Evolutionary conservation across 805 yeast species (phyloP), one percentile per base, ranked within the genome.

Genomic region (Candida insectalens): DNA sequence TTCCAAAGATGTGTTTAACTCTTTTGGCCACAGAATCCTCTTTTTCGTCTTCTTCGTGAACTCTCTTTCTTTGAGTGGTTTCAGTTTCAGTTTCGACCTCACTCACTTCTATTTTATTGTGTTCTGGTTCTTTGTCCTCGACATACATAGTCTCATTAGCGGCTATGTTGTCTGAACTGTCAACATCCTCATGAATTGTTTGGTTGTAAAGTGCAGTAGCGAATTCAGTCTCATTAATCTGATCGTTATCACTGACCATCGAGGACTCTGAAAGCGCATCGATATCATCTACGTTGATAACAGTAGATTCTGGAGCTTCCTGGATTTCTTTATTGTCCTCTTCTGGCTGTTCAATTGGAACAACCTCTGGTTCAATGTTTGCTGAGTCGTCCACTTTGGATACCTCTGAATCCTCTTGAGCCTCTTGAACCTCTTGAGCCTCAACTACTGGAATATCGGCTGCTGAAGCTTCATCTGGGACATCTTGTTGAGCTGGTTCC

Each of bases 261-360:
- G 55, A 51, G 4, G 57, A 50, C 32, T 54, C 53, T 4, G 55
- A 53, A 14, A 49, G 45, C 7, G 41, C 36, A 3, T 42, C 47
- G 7, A 39, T 29, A 21, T 16, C 19, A 14, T 21, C 32, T n/a
- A n/a, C 32, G 5, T 19, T 21, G 23, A 21, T 12, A 21, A 12
- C 23, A 21, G 23, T 21, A 12, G 12, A 7, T 21, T 21, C 23
- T 21, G 23, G 23, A 12, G 23, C 12, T 7, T 21, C 23, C 23
- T 21, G 23, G 7, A 8, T 12, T 21, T 21, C 10, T 21, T 21
- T 12, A 8, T 21, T 12, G 12, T 7, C 10, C 23, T 21, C 10
- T 21, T 8, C 23, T 12, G 7, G 23, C 23, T 21, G 10, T 7
- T 7, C 12, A 7, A 21, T 12, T 21, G 23, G 23, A n/a, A n/a